Conservation (phyloP, 2,329 filamentous ascomycete species). For the Chaetomium globosum region DNA sequence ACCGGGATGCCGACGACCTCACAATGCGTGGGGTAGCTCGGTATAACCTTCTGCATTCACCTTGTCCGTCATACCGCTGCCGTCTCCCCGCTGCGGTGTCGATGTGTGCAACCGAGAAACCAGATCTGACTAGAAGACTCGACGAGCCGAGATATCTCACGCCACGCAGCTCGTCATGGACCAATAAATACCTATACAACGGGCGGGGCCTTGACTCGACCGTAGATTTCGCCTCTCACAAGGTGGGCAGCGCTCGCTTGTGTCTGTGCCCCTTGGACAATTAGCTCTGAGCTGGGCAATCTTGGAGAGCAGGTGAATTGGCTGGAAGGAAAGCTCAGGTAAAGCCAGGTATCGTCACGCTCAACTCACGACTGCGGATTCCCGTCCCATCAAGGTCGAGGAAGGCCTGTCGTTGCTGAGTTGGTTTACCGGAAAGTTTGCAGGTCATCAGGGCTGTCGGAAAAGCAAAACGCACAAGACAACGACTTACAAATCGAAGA, state of each 20-base stretch:
- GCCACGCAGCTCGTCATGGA: too few species aligned
- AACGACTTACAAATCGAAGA: constrained; percentile 23
- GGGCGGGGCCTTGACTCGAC: too few species aligned
- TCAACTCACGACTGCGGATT: constrained; percentile 30
- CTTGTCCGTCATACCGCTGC: not conserved
- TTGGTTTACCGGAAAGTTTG: constrained; percentile 40
- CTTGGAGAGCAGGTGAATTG: not conserved
- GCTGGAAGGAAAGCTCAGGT: constrained; percentile 23
- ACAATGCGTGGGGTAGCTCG: constrained; percentile 5
- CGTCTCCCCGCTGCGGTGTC: too few species aligned
- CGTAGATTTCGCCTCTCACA: not conserved
- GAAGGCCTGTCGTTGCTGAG: constrained; percentile 34
- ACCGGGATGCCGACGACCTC: constrained; percentile 5
- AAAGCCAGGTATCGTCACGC: constrained; percentile 33
- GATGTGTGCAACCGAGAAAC: too few species aligned
- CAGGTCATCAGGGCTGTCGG: constrained; percentile 34
- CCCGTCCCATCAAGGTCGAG: not conserved
- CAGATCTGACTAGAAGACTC: too few species aligned
- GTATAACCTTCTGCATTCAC: not conserved
- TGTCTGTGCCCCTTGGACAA: constrained; percentile 7
- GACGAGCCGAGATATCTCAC: too few species aligned
- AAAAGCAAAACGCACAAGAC: constrained; percentile 13
- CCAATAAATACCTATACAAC: too few species aligned
- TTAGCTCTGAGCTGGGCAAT: constrained; percentile 13
- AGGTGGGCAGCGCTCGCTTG: not conserved